These are phyloP conservation scores for Pythium sukuiense DNA, from an alignment of 352 stramenopile species.

Conservation along the genomic window DNA sequence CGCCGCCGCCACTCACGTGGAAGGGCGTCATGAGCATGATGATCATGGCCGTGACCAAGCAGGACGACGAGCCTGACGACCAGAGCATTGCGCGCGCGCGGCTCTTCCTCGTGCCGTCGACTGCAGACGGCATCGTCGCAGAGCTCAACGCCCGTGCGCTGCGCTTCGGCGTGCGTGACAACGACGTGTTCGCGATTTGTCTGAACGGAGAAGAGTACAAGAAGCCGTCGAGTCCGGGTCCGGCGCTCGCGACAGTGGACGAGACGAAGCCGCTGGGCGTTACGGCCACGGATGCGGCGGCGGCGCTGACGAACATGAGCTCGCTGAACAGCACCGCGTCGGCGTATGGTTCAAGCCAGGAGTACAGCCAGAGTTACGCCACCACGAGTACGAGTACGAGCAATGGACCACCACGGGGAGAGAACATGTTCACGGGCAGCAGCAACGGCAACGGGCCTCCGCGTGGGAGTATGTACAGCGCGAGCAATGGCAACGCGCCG, in stretches of 20 bases:
- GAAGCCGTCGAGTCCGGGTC: background rate
- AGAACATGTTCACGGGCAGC: conserved; percentile 1
- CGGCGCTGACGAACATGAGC: conserved; percentile 21
- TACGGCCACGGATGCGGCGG: conserved; percentile 1
- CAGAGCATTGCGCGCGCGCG: conserved; percentile 42
- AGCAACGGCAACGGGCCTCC: conserved; percentile 8
- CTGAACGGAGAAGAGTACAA: conserved; percentile 69
- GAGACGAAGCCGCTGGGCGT: background rate
- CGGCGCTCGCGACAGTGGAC: background rate
- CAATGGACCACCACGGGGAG: conserved; percentile 4
- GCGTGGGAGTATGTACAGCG: conserved; percentile 20
- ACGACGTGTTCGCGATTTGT: conserved; percentile 75
- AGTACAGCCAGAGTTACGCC: conserved; percentile 16
- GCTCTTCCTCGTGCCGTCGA: conserved; percentile 63
- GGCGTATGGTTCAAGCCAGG: background rate
- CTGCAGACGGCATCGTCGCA: conserved; percentile 55
- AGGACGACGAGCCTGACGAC: conserved; percentile 45
- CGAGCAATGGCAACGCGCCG: conserved; percentile 19
- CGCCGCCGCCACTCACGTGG: conserved; percentile 68
- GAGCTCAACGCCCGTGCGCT: conserved; percentile 76
- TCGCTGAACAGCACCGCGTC: background rate
- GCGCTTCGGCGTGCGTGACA: conserved; percentile 74
- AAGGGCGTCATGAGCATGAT: conserved; percentile 57
- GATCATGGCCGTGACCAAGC: conserved; percentile 57
- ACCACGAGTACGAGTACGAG: background rate